A percentile compares a stretch with the other conserved stretches of the same genome.
phyloP scores from a whole-genome alignment of 768 basidiomycete species.

The Trametes gibbosa region DNA sequence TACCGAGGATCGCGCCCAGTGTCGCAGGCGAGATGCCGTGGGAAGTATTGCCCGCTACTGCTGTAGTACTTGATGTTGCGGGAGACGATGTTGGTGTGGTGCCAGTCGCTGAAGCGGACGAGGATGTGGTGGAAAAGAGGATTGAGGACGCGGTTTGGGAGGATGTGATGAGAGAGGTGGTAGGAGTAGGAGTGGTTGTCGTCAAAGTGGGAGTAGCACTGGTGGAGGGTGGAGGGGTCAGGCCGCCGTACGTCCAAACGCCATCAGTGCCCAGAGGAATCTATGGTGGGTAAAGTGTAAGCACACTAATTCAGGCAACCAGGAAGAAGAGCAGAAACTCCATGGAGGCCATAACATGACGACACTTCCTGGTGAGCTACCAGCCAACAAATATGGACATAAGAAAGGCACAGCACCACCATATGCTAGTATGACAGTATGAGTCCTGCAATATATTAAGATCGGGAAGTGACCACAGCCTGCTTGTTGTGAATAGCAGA shows the following conservation, averaged over 20 bases:
- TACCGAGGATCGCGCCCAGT: conserved; percentile 58
- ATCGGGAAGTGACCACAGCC: no score
- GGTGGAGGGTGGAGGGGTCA: conserved; percentile 58
- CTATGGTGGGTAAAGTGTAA: conserved; percentile 33
- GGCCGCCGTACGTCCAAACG: conserved; percentile 72
- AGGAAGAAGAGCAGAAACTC: no score
- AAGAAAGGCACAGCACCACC: no score
- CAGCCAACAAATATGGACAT: no score
- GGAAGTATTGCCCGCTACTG: conserved; percentile 16
- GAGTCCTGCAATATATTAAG: no score
- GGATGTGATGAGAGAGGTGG: conserved; percentile 23
- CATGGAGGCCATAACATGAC: no score
- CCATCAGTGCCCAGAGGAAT: conserved; percentile 66
- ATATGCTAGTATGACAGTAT: no score
- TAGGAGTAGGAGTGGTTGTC: conserved; percentile 15
- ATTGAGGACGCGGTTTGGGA: conserved; percentile 24
- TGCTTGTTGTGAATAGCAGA: no score
- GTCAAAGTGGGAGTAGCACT: conserved; percentile 20
- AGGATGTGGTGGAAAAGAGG: conserved; percentile 7
- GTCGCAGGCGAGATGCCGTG: conserved; percentile 29
- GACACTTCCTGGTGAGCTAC: no score
- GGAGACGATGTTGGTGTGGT: not conserved
- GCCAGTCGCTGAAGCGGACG: conserved; percentile 4
- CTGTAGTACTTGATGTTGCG: conserved; percentile 7
- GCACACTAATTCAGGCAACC: not conserved